Conservation (phyloP, 495 filamentous ascomycete species). For the Penicillium daleae region DNA sequence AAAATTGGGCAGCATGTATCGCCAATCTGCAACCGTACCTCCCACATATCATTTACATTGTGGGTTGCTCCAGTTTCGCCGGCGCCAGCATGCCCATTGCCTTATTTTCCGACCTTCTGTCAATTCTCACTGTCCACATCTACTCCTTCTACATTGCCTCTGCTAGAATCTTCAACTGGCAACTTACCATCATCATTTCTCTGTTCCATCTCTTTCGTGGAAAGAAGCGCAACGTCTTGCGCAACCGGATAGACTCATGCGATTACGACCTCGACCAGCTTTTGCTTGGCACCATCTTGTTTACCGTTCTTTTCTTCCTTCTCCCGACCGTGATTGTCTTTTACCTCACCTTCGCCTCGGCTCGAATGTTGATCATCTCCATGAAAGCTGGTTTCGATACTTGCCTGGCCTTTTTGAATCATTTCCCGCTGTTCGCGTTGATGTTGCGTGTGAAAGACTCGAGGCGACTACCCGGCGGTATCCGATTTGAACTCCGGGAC, state of each 20-base stretch:
- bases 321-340: slow-evolving; percentile 94
- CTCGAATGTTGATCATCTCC: slow-evolving; percentile 91
- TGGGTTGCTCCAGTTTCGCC: slow-evolving; percentile 92
- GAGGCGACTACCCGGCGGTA: slow-evolving; percentile 85
- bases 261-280: slow-evolving; percentile 99
- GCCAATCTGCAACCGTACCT: slow-evolving; percentile 74
- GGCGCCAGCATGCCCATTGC: slow-evolving; percentile 97
- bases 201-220: slow-evolving; percentile 98
- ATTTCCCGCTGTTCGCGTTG: slow-evolving; percentile 95
- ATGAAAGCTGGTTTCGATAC: slow-evolving; percentile 90
- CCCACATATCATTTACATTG: slow-evolving; percentile 86
- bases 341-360: slow-evolving; percentile 93
- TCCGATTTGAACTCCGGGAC: slow-evolving; percentile 86
- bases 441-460: slow-evolving; percentile 98
- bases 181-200: slow-evolving; percentile 92
- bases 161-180: slow-evolving; percentile 97
- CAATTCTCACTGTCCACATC: slow-evolving; percentile 90
- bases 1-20: slow-evolving; percentile 92
- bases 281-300: slow-evolving; percentile 93
- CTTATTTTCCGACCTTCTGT: slow-evolving; percentile 91
- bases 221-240: slow-evolving; percentile 95
- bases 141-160: slow-evolving; percentile 98
- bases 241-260: slow-evolving; percentile 97
- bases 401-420: slow-evolving; percentile 89
- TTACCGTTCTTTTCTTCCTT: slow-evolving; percentile 93